These are phyloP conservation scores for Collybia sordida DNA, from an alignment of 768 basidiomycete genomes.

Conservation along the genomic window DNA sequence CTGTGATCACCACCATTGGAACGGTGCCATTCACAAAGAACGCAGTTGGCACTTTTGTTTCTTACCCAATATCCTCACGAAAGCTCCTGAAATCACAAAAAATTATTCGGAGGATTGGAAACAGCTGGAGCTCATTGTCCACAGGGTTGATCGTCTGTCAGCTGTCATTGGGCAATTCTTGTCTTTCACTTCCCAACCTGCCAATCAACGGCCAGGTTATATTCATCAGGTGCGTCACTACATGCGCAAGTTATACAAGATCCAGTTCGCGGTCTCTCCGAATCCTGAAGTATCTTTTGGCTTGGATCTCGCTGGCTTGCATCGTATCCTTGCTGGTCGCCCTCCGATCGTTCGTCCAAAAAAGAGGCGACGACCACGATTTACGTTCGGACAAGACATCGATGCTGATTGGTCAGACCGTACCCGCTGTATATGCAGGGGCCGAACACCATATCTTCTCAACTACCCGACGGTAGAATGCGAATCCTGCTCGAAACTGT, in stretches of 20 bases:
- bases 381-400: constrained; percentile 75
- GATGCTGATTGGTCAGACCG: constrained; percentile 73
- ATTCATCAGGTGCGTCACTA: constrained; percentile 85
- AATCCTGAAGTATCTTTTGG: constrained; percentile 81
- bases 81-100: constrained; percentile 77
- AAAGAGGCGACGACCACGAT: constrained; percentile 56
- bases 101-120: constrained; percentile 81
- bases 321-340: constrained; percentile 75
- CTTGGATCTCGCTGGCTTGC: constrained; percentile 77
- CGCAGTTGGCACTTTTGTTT: constrained; percentile 84
- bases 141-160: constrained; percentile 74
- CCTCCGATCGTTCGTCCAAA: constrained; percentile 51
- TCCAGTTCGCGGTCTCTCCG: constrained; percentile 86
- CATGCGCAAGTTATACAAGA: constrained; percentile 88
- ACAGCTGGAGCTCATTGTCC: constrained; percentile 77
- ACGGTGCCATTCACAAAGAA: constrained; percentile 79
- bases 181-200: constrained; percentile 64
- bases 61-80: constrained; percentile 65
- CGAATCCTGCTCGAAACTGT: constrained; percentile 60
- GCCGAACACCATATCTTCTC: constrained; percentile 58
- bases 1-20: constrained; percentile 91
- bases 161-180: constrained; percentile 79
- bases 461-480: constrained; percentile 67
- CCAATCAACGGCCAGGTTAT: constrained; percentile 73
- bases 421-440: constrained; percentile 81